Conservation (phyloP, 768 basidiomycete species). For the Rhodotorula graminis region DNA sequence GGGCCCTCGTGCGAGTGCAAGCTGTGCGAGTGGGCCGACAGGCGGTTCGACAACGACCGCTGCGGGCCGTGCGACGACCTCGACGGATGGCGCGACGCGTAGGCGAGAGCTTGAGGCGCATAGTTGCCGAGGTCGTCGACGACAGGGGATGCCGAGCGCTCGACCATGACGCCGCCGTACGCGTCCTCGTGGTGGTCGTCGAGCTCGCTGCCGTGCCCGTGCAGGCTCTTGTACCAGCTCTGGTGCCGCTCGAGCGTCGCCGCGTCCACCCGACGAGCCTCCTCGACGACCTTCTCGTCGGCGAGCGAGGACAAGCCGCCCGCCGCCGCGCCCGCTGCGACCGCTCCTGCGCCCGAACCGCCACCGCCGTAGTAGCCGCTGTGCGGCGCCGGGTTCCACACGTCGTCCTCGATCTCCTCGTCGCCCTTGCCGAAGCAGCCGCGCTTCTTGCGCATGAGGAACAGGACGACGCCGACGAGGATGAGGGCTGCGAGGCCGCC, state of each 20-base stretch:
- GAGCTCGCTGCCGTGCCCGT: neutral
- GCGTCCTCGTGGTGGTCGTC: neutral
- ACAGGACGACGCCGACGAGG: neutral
- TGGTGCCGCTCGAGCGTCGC: constrained; percentile 20
- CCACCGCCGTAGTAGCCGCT: constrained; percentile 5
- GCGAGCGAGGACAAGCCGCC: neutral
- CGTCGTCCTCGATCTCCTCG: constrained; percentile 30
- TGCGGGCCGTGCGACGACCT: neutral
- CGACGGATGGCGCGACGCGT: neutral
- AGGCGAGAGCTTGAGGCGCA: neutral
- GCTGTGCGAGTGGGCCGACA: constrained; percentile 15
- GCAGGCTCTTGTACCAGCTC: constrained; percentile 25
- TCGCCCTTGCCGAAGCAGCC: constrained; percentile 12
- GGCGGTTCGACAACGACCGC: constrained; percentile 12
- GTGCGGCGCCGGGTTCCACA: constrained; percentile 25
- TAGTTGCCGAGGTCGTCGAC: neutral
- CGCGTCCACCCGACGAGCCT: constrained; percentile 16
- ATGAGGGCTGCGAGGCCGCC: constrained; percentile 24
- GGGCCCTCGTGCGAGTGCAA: constrained; percentile 19
- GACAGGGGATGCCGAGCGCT: neutral
- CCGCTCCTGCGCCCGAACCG: constrained; percentile 2
- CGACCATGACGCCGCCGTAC: neutral
- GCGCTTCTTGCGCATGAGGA: constrained; percentile 19
- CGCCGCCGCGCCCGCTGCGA: neutral
- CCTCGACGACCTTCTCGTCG: constrained; percentile 18